Base-by-base conservation (phyloP, 192 early-diverging fungal genomes). In the Diversispora epigaea region DNA sequence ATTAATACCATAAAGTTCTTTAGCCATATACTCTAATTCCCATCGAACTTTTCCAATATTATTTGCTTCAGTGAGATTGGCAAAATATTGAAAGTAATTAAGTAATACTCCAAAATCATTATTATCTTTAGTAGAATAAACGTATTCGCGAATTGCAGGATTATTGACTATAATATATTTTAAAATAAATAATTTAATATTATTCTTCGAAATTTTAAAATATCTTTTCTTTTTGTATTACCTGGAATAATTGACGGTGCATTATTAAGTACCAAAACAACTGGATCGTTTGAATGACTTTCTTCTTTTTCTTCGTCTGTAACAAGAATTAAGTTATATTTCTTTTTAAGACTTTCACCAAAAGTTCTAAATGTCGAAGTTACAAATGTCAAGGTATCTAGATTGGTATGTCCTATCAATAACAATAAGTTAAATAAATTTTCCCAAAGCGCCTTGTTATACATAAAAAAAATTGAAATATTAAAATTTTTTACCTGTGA, bases 231-330 rank as follows among this genome's bases (percentile, higher is more conserved):
- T n/a, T n/a, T n/a, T n/a, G n/a, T n/a, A n/a, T n/a, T 80, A 22
- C 76, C 67, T 10, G 82, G 82, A 63, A 79, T 55, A 8, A 83
- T 45, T 14, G 82, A 83, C 2, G 82, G 82, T 7, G 77, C 32
- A 25, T 57, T 83, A 68, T 15, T 78, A 32, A n/a, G 73, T 43
- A 17, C 75, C 21, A 67, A 79, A 10, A 45, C 65, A 41, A 76
- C 69, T 15, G n/a, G n/a, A n/a, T 54, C 43, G n/a, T 63, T 8
- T 40, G 44, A 47, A 73, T 73, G 65, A 3, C 49, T 17, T 47
- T 67, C 45, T 32, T 67, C 19, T 17, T 46, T 73, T 4, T 75
- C 40, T 41, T 69, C 25, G 6, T 58, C 68, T 4, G 76, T 19
- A 14, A 73, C 52, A 39, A 73, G 52, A 4, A 78, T 45, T 8